A percentile compares a stretch with the other conserved stretches of the same genome.
Evolutionary conservation across 176 grass and related monocot genomes (phyloP).

Genomic region (Cenchrus fungigraminus): DNA sequence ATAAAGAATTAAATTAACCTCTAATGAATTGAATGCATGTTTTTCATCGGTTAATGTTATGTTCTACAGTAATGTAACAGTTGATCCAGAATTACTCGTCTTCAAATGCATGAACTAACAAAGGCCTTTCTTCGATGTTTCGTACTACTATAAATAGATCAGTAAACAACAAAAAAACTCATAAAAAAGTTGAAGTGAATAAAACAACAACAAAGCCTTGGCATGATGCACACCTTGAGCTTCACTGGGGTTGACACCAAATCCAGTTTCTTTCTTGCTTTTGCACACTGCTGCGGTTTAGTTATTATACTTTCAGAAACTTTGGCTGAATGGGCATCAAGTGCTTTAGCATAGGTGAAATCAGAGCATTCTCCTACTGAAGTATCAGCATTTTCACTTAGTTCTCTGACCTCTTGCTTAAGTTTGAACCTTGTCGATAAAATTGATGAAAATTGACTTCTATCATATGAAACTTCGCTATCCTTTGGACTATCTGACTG

Average conservation of each 20-base stretch:
- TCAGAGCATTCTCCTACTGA: conserved; percentile 32
- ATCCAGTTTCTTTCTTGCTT: conserved; percentile 40
- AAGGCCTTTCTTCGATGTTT: neutral
- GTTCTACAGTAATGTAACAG: neutral
- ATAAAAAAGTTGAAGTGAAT: neutral
- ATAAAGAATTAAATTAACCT: neutral
- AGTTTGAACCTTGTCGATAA: conserved; percentile 25
- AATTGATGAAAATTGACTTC: conserved; percentile 3
- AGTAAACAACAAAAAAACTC: neutral
- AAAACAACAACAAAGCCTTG: conserved; percentile 11
- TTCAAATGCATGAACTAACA: neutral
- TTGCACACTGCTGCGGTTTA: conserved; percentile 39
- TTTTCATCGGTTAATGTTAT: neutral
- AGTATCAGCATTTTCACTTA: conserved; percentile 36
- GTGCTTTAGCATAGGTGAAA: conserved; percentile 13
- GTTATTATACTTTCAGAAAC: conserved; percentile 37
- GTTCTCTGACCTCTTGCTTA: conserved; percentile 38
- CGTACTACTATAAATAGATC: neutral
- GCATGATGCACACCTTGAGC: conserved; percentile 28
- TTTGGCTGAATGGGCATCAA: conserved; percentile 16
- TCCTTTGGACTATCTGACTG: conserved; percentile 33
- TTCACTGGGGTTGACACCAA: conserved; percentile 51
- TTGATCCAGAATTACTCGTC: neutral
- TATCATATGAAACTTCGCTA: conserved; percentile 6
- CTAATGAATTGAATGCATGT: neutral